These are phyloP conservation scores for Daedaleopsis sinensis DNA, from an alignment of 768 basidiomycete genomes.

Conservation along the genomic window DNA sequence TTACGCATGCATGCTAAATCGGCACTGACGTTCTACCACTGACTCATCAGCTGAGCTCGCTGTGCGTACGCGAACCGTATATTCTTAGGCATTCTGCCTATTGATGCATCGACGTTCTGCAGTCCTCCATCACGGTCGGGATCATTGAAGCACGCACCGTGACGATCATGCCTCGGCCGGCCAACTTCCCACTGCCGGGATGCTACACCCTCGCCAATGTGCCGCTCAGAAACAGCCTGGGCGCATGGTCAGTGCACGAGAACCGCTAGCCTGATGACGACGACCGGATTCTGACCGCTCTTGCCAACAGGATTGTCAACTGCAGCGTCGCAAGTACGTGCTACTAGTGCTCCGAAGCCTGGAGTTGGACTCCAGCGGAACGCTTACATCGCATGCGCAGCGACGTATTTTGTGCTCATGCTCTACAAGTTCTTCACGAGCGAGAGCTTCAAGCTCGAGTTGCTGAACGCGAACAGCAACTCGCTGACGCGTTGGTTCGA, in stretches of 20 bases:
- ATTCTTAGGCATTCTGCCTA: background rate
- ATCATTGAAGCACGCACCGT: background rate
- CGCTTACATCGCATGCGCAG: background rate
- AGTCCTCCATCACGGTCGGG: background rate
- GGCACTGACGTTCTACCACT: background rate
- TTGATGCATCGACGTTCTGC: background rate
- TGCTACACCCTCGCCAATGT: background rate
- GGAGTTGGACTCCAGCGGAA: no score
- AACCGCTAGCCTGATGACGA: background rate
- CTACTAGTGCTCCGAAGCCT: background rate
- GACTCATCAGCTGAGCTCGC: background rate
- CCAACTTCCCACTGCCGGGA: background rate
- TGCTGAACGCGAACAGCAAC: background rate
- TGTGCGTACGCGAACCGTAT: background rate
- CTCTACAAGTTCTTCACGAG: background rate
- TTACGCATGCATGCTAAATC: background rate
- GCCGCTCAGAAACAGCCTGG: background rate
- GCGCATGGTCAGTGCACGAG: background rate
- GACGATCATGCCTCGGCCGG: background rate
- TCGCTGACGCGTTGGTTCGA: background rate
- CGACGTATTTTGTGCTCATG: background rate
- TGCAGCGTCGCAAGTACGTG: background rate
- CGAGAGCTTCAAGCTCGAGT: background rate
- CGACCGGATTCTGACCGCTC: no score
- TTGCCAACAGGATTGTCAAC: background rate